Percentiles rank a stretch among this genome's conserved stretches.
phyloP scores from a whole-genome alignment of 139 green algal genomes.

The Closterium sp. region DNA sequence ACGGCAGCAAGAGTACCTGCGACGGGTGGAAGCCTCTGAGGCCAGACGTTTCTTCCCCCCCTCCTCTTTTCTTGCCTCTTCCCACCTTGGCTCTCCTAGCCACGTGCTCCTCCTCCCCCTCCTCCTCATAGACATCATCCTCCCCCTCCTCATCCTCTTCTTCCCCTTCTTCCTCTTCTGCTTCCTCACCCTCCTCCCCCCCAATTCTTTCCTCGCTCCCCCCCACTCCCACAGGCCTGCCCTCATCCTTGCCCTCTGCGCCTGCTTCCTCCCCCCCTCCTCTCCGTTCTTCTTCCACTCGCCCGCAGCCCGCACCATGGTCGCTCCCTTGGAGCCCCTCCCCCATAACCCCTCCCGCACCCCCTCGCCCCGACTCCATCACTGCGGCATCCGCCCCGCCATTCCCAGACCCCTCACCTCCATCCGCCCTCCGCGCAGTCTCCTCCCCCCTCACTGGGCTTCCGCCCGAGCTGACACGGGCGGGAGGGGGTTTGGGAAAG shows the following conservation, averaged over 20 bases:
- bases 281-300: neutral
- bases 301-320: neutral
- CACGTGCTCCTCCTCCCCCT: neutral
- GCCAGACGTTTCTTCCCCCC: neutral
- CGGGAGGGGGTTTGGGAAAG: neutral
- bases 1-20: neutral
- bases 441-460: neutral
- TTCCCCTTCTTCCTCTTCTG: neutral
- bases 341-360: neutral
- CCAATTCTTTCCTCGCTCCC: neutral
- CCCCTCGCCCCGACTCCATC: neutral
- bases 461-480: neutral
- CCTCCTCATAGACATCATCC: neutral
- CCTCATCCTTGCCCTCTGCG: neutral
- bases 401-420: neutral
- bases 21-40: neutral
- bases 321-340: neutral
- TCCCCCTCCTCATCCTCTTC: neutral
- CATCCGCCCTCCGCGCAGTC: too few species aligned
- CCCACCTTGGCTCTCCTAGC: neutral
- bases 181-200: neutral
- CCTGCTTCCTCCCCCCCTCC: neutral
- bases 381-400: neutral
- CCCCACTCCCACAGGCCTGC: neutral
- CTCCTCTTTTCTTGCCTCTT: neutral